Evolutionary conservation across 768 basidiomycete genomes (phyloP).

Genomic region (Daedaleopsis nitida): DNA sequence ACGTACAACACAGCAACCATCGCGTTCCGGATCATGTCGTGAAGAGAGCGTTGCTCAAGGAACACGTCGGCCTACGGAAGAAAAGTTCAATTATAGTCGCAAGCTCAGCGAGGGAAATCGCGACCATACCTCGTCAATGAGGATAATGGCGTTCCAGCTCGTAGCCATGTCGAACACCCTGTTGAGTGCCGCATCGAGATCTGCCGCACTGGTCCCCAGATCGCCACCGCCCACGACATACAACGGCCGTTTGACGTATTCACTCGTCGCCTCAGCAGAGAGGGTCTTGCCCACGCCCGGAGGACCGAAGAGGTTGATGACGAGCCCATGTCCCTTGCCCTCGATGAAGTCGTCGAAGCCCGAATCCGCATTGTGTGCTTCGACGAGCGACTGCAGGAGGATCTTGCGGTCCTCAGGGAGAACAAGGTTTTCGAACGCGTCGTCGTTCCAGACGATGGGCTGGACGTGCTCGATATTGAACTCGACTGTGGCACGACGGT

Average conservation of each 20-base stretch:
- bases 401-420: constrained; percentile 28
- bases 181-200: constrained; percentile 29
- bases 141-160: constrained; percentile 36
- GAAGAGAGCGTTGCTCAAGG: constrained; percentile 65
- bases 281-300: constrained; percentile 32
- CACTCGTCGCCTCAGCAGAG: constrained; percentile 30
- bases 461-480: constrained; percentile 57
- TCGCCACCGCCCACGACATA: constrained; percentile 34
- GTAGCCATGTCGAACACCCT: constrained; percentile 34
- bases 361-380: constrained; percentile 26
- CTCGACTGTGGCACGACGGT: constrained; percentile 43
- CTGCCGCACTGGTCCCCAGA: constrained; percentile 32
- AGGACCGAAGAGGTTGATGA: constrained; percentile 32
- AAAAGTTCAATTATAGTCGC: neutral
- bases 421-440: constrained; percentile 33
- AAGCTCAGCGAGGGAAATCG: neutral
- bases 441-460: constrained; percentile 42
- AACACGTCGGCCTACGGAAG: constrained; percentile 57
- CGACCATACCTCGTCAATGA: constrained; percentile 29
- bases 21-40: constrained; percentile 66
- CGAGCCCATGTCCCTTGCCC: constrained; percentile 37
- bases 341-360: constrained; percentile 35
- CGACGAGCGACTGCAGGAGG: constrained; percentile 31
- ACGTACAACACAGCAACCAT: constrained; percentile 61
- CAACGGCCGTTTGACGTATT: constrained; percentile 22